Base-by-base conservation (phyloP, 768 basidiomycete species). In the Pleurotus salmoneostramineus region DNA sequence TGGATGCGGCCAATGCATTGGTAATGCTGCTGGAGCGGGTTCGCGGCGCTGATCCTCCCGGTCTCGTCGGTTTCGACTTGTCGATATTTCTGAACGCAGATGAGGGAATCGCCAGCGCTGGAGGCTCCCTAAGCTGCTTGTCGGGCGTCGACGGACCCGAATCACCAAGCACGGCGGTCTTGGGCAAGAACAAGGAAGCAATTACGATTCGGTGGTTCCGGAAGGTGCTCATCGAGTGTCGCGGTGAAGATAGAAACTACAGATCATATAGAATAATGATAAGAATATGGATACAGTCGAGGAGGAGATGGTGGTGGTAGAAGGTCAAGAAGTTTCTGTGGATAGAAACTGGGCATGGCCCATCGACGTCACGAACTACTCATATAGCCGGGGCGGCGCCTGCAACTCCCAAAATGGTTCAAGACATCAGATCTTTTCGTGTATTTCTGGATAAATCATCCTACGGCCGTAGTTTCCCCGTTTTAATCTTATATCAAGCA, bases 181-280 rank as follows among this genome's bases (percentile, higher is more conserved):
- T 83, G 37, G 91, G 91, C 36, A 93, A 83, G 68, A 93, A 92
- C 58, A 93, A 84, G n/a, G 88, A 87, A 12, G 90, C 91, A 69
- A 93, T 85, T 69, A 93, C 76, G 56, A 89, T 79, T 34, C 91
- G 77, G 69, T 89, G 87, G 71, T 83, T 83, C 56, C 86, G 78
- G 66, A 91, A 81, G 37, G 89, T 85, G 67, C 79, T 79, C 89
- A 91, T 91, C 59, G 71, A 66, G 45, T 27, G 21, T 27, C n/a
- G 54, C 40, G 33, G 10, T 43, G 50, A 31, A 31, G 51, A 17
- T 27, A 40, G n/a, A 27, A 42, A 58, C 27, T 51, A 55, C 50
- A 58, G 33, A 51, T 21, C 6, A 55, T 55, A 55, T 36, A 43
- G 52, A 55, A 55, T 50, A 51, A 50, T 51, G 50, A 58, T 43